phyloP scores from a whole-genome alignment of 768 basidiomycete species.

The Russula earlei region DNA sequence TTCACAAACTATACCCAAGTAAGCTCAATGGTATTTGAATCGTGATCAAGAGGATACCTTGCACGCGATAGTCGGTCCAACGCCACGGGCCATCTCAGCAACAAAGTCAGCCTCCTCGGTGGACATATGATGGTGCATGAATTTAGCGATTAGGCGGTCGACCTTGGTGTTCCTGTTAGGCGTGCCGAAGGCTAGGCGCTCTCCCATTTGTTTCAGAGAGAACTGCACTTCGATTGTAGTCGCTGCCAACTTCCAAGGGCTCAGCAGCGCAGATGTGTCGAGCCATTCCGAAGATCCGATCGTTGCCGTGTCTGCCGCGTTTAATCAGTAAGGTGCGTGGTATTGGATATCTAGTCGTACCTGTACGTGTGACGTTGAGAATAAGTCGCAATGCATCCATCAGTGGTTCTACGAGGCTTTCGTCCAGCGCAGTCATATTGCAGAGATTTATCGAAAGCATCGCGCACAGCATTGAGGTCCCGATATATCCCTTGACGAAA shows the following conservation, averaged over 20 bases:
- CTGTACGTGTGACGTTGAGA: constrained; percentile 50
- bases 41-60: constrained; percentile 38
- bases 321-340: not conserved
- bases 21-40: not conserved
- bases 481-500: constrained; percentile 71
- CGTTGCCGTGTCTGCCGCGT: constrained; percentile 25
- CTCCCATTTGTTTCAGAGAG: constrained; percentile 62
- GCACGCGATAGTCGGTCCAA: constrained; percentile 52
- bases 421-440: constrained; percentile 39
- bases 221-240: constrained; percentile 75
- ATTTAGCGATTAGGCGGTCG: constrained; percentile 52
- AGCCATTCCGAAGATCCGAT: constrained; percentile 50
- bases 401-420: constrained; percentile 49
- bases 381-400: constrained; percentile 60
- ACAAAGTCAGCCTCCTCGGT: constrained; percentile 77
- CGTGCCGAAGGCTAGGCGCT: constrained; percentile 50
- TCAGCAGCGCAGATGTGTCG: constrained; percentile 54
- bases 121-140: constrained; percentile 66
- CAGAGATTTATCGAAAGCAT: constrained; percentile 57
- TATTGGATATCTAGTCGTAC: constrained; percentile 27
- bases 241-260: constrained; percentile 77
- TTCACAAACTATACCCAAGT: constrained; percentile 50
- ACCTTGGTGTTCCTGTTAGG: constrained; percentile 53
- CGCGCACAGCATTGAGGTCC: constrained; percentile 60
- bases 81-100: constrained; percentile 70